phyloP scores from a whole-genome alignment of 345 rosid species.

The Fremontodendron californicum region DNA sequence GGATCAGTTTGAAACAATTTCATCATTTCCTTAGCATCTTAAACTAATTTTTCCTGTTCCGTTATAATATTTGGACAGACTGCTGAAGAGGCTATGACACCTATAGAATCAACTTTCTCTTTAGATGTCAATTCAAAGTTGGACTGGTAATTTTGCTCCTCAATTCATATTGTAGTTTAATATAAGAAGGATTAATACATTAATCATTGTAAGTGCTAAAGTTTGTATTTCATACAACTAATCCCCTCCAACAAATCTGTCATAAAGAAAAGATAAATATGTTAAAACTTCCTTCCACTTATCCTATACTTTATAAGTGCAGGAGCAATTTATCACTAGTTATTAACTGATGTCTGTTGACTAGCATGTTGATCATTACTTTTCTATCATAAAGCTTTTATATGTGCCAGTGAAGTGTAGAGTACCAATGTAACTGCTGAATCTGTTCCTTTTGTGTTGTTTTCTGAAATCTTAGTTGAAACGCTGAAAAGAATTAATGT shows the following conservation, averaged over 20 bases:
- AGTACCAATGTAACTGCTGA: background rate
- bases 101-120: slow-evolving; percentile 96
- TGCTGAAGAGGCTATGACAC: slow-evolving; percentile 99
- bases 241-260: background rate
- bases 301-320: background rate
- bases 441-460: background rate
- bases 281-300: background rate
- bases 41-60: background rate
- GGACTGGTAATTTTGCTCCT: slow-evolving; percentile 65
- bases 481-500: background rate
- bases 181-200: background rate
- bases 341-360: background rate
- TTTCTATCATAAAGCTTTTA: background rate
- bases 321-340: background rate
- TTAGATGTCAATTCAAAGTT: slow-evolving; percentile 93
- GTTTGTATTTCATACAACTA: background rate
- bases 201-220: background rate
- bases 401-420: background rate
- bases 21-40: background rate
- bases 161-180: background rate
- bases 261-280: background rate
- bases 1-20: background rate
- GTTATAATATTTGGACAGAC: slow-evolving; percentile 48
- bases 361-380: background rate
- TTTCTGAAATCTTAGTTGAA: background rate